Evolutionary conservation across 2,329 filamentous ascomycete species (phyloP), one percentile per base, ranked within the genome.

Genomic region (Aspergillus texensis): DNA sequence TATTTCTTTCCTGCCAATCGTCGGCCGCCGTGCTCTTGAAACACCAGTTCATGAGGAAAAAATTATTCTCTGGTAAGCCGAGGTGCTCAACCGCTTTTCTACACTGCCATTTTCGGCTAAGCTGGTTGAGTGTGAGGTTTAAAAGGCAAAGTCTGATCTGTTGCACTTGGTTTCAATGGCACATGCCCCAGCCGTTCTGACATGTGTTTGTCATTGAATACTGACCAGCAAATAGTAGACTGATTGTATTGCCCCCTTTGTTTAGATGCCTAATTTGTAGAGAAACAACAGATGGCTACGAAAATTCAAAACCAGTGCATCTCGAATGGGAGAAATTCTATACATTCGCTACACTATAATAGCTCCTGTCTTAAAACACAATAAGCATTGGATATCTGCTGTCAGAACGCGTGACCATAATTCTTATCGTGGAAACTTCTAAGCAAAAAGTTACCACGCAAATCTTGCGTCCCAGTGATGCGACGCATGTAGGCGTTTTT

Each of bases 61-160:
- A 70, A 57, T 62, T 72, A 74, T 73, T 76, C 77, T 79, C 78
- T 80, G 79, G 79, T 80, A 80, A 80, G 75, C 78, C 76, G 75
- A 80, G 70, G 67, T 68, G 72, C 78, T 78, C 77, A 80, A 77
- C 78, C 78, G 78, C 78, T 68, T 60, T 54, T 65, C 65, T 67
- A 62, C 56, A 65, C 66, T 64, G 64, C 62, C 62, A 8, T 50
- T 46, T 30, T 30, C 46, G 50, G 58, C 63, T 64, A 30, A 46
- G 78, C 77, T 80, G 79, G 78, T 79, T 67, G 78, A 76, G 79
- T 73, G 71, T 80, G 79, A 76, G 77, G 77, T 77, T 57, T 65
- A 73, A 48, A 73, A 75, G 78, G 78, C 78, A 80, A 77, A 79
- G 74, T 80, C 78, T 80, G 78, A 80, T 72, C 39, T 63, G 62